A percentile compares a stretch with the other conserved stretches of the same genome.
These are phyloP conservation scores for Diaporthe destruens DNA, from an alignment of 2,329 filamentous ascomycete species.

Conservation along the genomic window DNA sequence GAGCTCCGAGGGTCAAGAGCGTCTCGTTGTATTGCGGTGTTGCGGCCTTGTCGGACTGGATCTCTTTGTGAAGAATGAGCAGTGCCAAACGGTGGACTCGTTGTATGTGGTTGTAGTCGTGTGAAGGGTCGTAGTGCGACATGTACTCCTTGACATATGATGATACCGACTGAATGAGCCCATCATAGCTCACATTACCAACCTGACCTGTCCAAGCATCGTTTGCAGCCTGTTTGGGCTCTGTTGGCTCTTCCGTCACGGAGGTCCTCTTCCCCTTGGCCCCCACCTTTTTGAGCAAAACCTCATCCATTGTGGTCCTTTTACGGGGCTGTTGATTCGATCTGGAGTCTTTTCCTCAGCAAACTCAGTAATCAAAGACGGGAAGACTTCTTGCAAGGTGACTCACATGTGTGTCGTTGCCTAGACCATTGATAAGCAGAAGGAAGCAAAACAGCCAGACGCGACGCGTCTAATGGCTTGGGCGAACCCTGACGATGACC, in stretches of 20 bases:
- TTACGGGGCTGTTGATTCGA: background rate
- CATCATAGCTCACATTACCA: background rate
- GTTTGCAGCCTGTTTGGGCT: background rate
- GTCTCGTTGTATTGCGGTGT: slow-evolving; percentile 57
- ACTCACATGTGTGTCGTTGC: background rate
- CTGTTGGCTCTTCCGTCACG: background rate
- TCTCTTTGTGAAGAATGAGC: slow-evolving; percentile 69
- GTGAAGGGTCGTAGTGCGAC: slow-evolving; percentile 83
- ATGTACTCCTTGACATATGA: slow-evolving; percentile 79
- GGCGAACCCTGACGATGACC: slow-evolving; percentile 11
- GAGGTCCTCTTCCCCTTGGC: slow-evolving; percentile 1
- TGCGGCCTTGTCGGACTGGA: slow-evolving; percentile 40
- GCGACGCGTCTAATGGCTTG: slow-evolving; percentile 13
- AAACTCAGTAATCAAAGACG: background rate
- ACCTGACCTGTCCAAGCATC: background rate
- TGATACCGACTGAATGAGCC: slow-evolving; percentile 67
- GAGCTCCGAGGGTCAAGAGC: slow-evolving; percentile 75
- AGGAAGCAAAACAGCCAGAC: background rate
- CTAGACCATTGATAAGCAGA: background rate
- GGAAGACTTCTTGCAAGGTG: background rate
- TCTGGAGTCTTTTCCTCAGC: background rate
- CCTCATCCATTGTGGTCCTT: slow-evolving; percentile 8
- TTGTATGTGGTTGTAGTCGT: slow-evolving; percentile 87
- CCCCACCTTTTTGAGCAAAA: slow-evolving; percentile 16
- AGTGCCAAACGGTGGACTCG: slow-evolving; percentile 81